Evolutionary conservation across 495 filamentous ascomycete species (phyloP), one percentile per base, ranked within the genome.

Genomic region (Mytilinidion resinicola): DNA sequence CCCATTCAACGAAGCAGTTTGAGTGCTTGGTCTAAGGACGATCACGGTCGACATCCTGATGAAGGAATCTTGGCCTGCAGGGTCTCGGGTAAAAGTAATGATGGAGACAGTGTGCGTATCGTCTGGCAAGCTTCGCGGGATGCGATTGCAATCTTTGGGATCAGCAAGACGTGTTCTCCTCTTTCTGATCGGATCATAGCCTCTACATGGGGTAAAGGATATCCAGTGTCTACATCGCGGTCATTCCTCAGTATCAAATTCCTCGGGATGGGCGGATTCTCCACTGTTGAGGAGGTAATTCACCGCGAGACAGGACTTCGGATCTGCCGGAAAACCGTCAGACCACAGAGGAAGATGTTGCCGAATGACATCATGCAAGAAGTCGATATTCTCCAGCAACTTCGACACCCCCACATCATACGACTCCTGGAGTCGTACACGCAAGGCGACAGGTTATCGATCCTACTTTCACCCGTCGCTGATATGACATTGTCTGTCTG

Each of bases 341-440:
- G 62, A 55, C 62, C 62, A 46, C 49, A 48, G 12, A 44, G 59
- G 1, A 47, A 49, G 5, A 43, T 56, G 1, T 59, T 56, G 1
- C 21, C 56, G 9, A 61, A 54, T 43, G 65, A 64, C 17, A 20
- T 64, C 14, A 51, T 34, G 52, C 61, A 62, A 30, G 65, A 67
- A 47, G 65, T 67, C 14, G 37, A 58, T 20, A 53, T 62, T 9
- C 57, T 67, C 0, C 57, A 67, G 53, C 62, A 64, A 39, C 65
- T 67, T 37, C 65, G 65, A 8, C 65, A 67, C 20, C 61, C 65
- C 6, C 65, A 67, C 38, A 62, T 64, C 35, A 54, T 67, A 14
- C 65, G 62, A 14, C 57, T 67, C 48, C 47, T 64, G 0, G 65
- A 57, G 14, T 50, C 61, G 1, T 67, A 64, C 25, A 53, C 55